Conservation (phyloP, 768 basidiomycete genomes). For the Suillus alpinus region DNA sequence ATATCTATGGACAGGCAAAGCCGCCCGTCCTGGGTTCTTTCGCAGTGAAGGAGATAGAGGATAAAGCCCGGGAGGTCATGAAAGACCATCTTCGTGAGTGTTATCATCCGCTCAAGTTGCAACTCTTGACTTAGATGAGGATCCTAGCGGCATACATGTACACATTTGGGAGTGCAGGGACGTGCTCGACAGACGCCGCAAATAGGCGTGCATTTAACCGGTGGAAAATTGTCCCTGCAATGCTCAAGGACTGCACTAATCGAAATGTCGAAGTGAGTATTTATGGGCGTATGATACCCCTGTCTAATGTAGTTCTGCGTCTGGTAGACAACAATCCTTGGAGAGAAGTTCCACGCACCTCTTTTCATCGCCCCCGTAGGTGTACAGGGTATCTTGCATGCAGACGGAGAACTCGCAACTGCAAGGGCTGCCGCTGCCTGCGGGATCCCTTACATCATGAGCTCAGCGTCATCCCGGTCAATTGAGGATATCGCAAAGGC, state of each 20-base stretch:
- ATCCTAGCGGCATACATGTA: conserved; percentile 67
- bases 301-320: neutral
- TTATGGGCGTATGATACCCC: neutral
- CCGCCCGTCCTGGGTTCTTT: conserved; percentile 53
- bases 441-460: conserved; percentile 69
- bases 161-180: conserved; percentile 75
- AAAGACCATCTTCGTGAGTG: conserved; percentile 53
- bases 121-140: neutral
- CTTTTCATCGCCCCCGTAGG: conserved; percentile 74
- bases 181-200: conserved; percentile 59
- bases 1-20: conserved; percentile 18
- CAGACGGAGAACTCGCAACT: conserved; percentile 68
- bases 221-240: conserved; percentile 77
- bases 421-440: conserved; percentile 63
- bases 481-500: conserved; percentile 78
- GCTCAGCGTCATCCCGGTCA: conserved; percentile 67
- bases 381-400: conserved; percentile 70
- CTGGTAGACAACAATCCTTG: conserved; percentile 65
- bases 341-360: conserved; percentile 58
- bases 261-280: conserved; percentile 56
- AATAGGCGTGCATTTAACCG: conserved; percentile 64
- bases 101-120: neutral
- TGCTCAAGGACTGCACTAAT: conserved; percentile 61
- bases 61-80: conserved; percentile 60
- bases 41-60: conserved; percentile 58